Conservation (phyloP, 1,284 basidiomycete genomes). For the Fistulina hepatica region DNA sequence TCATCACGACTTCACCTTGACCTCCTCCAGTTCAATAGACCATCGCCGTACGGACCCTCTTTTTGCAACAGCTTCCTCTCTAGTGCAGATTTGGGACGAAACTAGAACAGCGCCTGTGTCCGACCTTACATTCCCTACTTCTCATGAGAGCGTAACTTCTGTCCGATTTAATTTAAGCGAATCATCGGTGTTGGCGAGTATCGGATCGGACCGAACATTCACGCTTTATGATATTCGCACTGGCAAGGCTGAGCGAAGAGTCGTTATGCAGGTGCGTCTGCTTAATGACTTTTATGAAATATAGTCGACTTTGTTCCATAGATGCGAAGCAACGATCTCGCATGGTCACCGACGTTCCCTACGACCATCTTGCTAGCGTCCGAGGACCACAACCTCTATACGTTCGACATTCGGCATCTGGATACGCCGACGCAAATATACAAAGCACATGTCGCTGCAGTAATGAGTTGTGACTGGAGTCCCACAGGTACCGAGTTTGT, state of each 20-base stretch:
- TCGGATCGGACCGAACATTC: conserved; percentile 91
- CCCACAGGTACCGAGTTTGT: conserved; percentile 97
- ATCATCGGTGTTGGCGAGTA: conserved; percentile 84
- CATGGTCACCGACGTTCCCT: conserved; percentile 95
- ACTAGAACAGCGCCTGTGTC: conserved; percentile 73
- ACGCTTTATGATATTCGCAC: conserved; percentile 95
- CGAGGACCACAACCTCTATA: conserved; percentile 98
- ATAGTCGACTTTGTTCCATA: conserved; percentile 21
- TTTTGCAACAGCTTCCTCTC: conserved; percentile 90
- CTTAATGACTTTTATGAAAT: conserved; percentile 3
- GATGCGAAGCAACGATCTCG: conserved; percentile 81
- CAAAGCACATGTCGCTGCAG: conserved; percentile 95
- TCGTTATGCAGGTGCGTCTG: conserved; percentile 73
- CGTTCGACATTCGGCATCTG: conserved; percentile 90
- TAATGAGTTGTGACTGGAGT: conserved; percentile 88
- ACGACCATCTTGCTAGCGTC: conserved; percentile 87
- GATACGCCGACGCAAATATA: conserved; percentile 84
- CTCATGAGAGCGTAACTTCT: conserved; percentile 77
- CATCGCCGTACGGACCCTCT: conserved; percentile 82
- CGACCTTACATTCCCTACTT: conserved; percentile 73
- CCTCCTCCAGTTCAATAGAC: conserved; percentile 67
- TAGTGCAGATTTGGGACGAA: conserved; percentile 97
- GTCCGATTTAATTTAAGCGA: conserved; percentile 94
- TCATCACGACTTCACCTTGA: conserved; percentile 8
- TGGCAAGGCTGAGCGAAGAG: conserved; percentile 84